A percentile compares a stretch with the other conserved stretches of the same genome.
These are phyloP conservation scores for Hypholoma fasciculare DNA, from an alignment of 768 basidiomycete species.

Conservation along the genomic window DNA sequence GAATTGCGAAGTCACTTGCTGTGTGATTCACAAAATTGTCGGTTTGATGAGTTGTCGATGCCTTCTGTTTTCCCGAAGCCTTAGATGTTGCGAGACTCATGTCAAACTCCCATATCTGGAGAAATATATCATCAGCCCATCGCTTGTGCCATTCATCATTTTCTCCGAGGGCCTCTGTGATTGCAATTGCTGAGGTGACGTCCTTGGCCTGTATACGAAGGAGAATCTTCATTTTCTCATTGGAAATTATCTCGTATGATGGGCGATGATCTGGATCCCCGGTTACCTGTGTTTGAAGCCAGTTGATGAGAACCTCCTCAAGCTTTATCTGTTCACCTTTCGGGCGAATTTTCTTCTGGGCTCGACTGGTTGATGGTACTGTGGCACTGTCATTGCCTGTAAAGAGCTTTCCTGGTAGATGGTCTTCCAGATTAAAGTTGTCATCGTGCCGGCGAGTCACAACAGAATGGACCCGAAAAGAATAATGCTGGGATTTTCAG, in stretches of 20 bases:
- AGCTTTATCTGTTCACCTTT: conserved; percentile 11
- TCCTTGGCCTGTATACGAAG: conserved; percentile 7
- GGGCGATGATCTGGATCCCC: conserved; percentile 12
- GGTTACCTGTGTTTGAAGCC: conserved; percentile 13
- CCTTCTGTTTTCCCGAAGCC: not conserved
- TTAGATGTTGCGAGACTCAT: too few relatives aligned
- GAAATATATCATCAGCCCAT: conserved; percentile 18
- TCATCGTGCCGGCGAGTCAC: conserved; percentile 6
- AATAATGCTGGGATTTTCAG: not conserved
- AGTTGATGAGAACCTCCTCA: conserved; percentile 14
- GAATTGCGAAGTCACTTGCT: too few relatives aligned
- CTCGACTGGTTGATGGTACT: too few relatives aligned
- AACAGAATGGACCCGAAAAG: conserved; percentile 5
- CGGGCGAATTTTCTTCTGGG: conserved; percentile 12
- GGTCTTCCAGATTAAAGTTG: conserved; percentile 1
- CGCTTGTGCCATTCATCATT: conserved; percentile 20
- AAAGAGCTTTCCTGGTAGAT: conserved; percentile 6
- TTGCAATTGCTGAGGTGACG: not conserved
- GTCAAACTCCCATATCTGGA: conserved; percentile 12
- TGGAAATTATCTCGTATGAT: conserved; percentile 19
- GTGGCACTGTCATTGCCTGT: too few relatives aligned
- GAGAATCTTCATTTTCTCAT: conserved; percentile 6
- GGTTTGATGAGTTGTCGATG: too few relatives aligned
- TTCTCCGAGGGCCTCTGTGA: conserved; percentile 17
- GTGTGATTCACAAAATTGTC: too few relatives aligned